Evolutionary conservation across 164 flowering plant species (phyloP), one percentile per base, ranked within the genome.

Genomic region (Nymphaea thermarum): DNA sequence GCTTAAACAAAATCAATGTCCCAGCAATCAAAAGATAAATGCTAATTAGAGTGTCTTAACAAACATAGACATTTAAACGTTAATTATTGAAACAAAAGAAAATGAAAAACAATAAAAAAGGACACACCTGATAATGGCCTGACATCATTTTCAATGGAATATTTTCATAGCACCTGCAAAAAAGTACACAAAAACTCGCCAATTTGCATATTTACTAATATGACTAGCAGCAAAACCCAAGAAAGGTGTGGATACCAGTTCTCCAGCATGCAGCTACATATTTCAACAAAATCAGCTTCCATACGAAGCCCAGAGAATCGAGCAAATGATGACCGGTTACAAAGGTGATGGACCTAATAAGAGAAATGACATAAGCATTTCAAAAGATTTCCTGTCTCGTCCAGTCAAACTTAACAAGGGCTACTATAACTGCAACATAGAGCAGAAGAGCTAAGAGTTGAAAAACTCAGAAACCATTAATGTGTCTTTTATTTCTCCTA

Each of bases 261-360:
- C 73, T 94, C 98, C 60, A 94, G 70, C 66, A 94, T 60, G 68
- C 73, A 85, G 75, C 92, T 85, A 69, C 98, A 95, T 69, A 92
- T 87, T 82, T 94, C 96, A 66, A 86, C 84, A 80, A 90, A 87
- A 75, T 94, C 99, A 65, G 92, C 86, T 81, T 84, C 96, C 74
- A 85, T 80, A 70, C 88, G 88, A 72, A 94, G 75, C 70, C 98
- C 96, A 71, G 96, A 90, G 73, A 91, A 90, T 82, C 88, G 80
- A 61, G 90, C 82, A 90, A 87, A 87, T 71, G 96, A 82, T 68
- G 96, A 87, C 71, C 91, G 86, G 72, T 87, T 94, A 89, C 96
- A 94, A 14, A 90, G 74, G 73, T 84, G 90, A 74, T 94, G 98
- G 43, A 91, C 87, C 99, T 91, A 59, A 67, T 63, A 8, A 45